phyloP scores from a whole-genome alignment of 2,329 filamentous ascomycete genomes.

The Aureobasidium sp. region DNA sequence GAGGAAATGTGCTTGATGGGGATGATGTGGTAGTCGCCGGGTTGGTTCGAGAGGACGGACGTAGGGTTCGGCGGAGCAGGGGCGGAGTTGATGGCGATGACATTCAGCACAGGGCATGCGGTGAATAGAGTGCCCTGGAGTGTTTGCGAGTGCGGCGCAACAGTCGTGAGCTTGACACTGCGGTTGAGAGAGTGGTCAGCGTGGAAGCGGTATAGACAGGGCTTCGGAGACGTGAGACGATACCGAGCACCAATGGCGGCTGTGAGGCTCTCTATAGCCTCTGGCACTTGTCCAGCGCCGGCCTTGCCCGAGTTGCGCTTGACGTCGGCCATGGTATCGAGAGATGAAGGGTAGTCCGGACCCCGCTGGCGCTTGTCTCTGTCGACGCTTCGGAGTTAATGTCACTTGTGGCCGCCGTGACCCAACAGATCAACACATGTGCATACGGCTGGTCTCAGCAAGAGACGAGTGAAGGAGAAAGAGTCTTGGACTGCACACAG shows the following conservation, averaged over 20 bases:
- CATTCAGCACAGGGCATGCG: slow-evolving; percentile 53
- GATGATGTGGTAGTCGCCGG: slow-evolving; percentile 54
- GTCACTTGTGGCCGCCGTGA: slow-evolving; percentile 3
- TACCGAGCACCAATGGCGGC: slow-evolving; percentile 58
- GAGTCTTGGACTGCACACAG: too few species aligned
- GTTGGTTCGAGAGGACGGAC: slow-evolving; percentile 34
- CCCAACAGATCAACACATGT: background rate
- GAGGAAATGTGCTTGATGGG: slow-evolving; percentile 52
- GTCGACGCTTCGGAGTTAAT: background rate
- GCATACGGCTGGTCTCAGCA: background rate
- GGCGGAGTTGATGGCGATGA: slow-evolving; percentile 54
- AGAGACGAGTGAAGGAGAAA: background rate
- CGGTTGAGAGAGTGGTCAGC: slow-evolving; percentile 1
- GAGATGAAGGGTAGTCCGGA: background rate
- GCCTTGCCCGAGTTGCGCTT: slow-evolving; percentile 52
- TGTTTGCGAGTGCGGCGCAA: slow-evolving; percentile 42
- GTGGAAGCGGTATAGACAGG: background rate
- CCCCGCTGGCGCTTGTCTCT: slow-evolving; percentile 1
- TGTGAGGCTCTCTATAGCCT: slow-evolving; percentile 47
- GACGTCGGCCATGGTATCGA: slow-evolving; percentile 46
- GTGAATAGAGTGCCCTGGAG: slow-evolving; percentile 58
- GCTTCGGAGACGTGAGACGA: slow-evolving; percentile 24
- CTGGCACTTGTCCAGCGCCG: slow-evolving; percentile 34
- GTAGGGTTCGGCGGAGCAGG: slow-evolving; percentile 38
- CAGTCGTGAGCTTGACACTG: slow-evolving; percentile 54